These are phyloP conservation scores for Blepharisma undulans DNA, from an alignment of 169 alveolate genomes.

Conservation along the genomic window DNA sequence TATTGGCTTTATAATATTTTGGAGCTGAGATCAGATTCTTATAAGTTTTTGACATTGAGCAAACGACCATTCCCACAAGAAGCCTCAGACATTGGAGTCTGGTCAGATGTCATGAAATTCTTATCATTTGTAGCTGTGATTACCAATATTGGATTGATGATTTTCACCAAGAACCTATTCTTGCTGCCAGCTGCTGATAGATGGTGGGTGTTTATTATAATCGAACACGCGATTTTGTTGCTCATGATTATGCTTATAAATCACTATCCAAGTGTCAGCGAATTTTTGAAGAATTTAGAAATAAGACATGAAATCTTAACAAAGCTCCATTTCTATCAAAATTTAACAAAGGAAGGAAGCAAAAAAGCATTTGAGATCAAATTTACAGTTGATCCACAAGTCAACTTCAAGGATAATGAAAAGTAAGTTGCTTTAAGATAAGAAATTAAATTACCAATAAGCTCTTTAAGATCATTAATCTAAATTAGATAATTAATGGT, in stretches of 20 bases:
- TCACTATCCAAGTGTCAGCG: constrained; percentile 7
- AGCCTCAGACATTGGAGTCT: constrained; percentile 35
- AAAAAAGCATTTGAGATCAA: neutral
- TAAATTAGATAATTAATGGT: neutral
- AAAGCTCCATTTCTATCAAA: neutral
- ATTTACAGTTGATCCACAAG: constrained; percentile 1
- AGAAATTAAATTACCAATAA: too few species aligned
- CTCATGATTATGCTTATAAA: constrained; percentile 3
- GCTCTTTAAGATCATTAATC: neutral
- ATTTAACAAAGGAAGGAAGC: neutral
- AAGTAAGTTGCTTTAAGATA: neutral
- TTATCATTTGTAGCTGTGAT: constrained; percentile 13
- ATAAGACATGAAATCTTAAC: constrained; percentile 1
- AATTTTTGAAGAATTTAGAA: neutral
- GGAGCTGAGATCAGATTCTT: constrained; percentile 42
- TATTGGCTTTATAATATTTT: constrained; percentile 46
- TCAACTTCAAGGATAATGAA: constrained; percentile 16
- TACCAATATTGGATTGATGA: constrained; percentile 28
- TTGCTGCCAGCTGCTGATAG: neutral
- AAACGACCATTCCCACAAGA: constrained; percentile 44
- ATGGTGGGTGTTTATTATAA: constrained; percentile 24
- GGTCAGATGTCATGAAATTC: constrained; percentile 35
- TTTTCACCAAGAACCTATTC: constrained; percentile 32
- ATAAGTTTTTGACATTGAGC: constrained; percentile 18
- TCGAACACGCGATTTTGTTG: constrained; percentile 8